Percentiles rank a stretch among this genome's conserved stretches.
Conservation (phyloP, 2,329 filamentous ascomycete species). For the Paracoccidioides lutzii region DNA sequence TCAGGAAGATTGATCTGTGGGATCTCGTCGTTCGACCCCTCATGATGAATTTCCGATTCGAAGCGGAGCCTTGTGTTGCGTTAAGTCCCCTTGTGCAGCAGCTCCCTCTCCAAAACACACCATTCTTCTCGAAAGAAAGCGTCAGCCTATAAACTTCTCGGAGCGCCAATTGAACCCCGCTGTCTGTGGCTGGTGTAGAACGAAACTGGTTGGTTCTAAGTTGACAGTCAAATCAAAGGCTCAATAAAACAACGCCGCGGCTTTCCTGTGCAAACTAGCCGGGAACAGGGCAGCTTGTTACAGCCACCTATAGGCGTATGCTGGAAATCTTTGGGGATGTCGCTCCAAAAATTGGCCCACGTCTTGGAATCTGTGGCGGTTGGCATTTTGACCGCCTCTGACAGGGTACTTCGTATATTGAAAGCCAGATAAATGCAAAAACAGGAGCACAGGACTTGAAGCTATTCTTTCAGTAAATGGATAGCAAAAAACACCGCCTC, state of each 20-base stretch:
- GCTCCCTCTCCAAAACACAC: background rate
- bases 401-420: background rate
- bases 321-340: background rate
- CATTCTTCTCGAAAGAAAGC: background rate
- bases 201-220: background rate
- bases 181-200: background rate
- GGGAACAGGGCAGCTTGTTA: background rate
- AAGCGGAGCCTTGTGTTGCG: background rate
- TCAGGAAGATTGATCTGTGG: background rate
- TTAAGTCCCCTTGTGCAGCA: background rate
- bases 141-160: background rate
- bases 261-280: background rate
- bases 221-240: background rate
- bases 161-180: background rate
- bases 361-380: background rate
- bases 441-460: background rate
- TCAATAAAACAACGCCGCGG: background rate
- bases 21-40: background rate
- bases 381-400: background rate
- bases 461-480: background rate
- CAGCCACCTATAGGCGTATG: background rate
- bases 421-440: background rate
- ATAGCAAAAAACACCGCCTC: conserved; percentile 1
- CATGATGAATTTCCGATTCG: no score
- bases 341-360: background rate